Base-by-base conservation (phyloP, 306 rosid genomes). In the Rosa chinensis region DNA sequence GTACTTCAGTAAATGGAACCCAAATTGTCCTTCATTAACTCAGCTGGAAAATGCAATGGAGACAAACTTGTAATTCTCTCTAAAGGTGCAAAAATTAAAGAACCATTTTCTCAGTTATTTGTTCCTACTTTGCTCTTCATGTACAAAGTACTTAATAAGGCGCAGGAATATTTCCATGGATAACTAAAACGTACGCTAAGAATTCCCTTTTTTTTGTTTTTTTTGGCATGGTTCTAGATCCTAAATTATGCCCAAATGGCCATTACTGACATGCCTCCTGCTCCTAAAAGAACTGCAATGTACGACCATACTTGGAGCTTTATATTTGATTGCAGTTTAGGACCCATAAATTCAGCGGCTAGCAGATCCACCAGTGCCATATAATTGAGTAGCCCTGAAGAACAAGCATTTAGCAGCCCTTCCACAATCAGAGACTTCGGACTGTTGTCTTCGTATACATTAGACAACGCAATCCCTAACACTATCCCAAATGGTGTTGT, bases 401-500 rank as follows among this genome's bases (percentile, higher is more conserved):
- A 91, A 2, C 85, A 73, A 10, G 93, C 97, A 61, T 91, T 81
- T 52, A 91, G 80, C 48, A 89, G 1, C 10, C 97, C 97, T 14
- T 85, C 91, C 80, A 92, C 88, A 40, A 90, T 88, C 0, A 92
- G 90, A 35, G 91, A 52, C 4, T 87, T 80, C 47, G 87, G 88
- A 62, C 91, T 90, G 0, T 78, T 73, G 2, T 84, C 90, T 3
- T 88, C 85, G 23, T 90, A 92, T 50, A 90, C 79, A 3, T 82
- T 80, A 8, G 92, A 86, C 37, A 92, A 70, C 2, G 83, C 90
- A 11, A 90, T 86, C 44, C 96, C 97, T 10, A 92, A 43, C 0
- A 78, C 88, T 0, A 92, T 88, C 14, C 94, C 96, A 48, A 90
- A 85, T 8, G 97, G 97, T 0, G 97, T 88, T 59, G 96, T 92